Percentiles rank a stretch among this genome's conserved stretches.
These are phyloP conservation scores for Aurifilum marmelostoma DNA, from an alignment of 2,329 filamentous ascomycete species.

Conservation along the genomic window DNA sequence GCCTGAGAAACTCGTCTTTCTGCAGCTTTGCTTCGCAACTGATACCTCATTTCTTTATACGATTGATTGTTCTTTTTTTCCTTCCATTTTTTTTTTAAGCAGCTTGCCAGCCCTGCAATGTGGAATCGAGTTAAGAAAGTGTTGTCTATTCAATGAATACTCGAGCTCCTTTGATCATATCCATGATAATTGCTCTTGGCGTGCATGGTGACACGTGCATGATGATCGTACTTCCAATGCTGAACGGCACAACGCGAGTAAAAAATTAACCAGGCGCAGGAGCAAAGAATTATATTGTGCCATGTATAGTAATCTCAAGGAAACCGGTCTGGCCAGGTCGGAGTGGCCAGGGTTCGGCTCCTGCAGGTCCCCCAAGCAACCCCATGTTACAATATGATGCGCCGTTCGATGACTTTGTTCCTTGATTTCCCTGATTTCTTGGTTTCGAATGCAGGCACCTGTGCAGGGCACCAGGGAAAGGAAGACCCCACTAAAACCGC, in stretches of 20 bases:
- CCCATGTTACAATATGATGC: neutral
- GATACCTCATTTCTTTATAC: constrained; percentile 6
- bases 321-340: neutral
- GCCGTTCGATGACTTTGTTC: neutral
- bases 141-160: neutral
- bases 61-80: neutral
- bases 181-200: too few species aligned
- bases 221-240: neutral
- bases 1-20: neutral
- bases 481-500: neutral
- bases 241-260: too few species aligned
- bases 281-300: too few species aligned
- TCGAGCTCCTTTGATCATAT: neutral
- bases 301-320: too few species aligned
- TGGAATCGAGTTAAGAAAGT: neutral
- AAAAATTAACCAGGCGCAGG: too few species aligned
- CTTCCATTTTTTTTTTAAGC: neutral
- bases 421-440: constrained; percentile 2
- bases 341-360: neutral
- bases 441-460: neutral
- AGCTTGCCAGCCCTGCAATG: neutral
- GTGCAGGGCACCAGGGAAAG: neutral
- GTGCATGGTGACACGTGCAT: neutral
- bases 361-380: neutral
- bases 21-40: neutral